A percentile compares a stretch with the other conserved stretches of the same genome.
Evolutionary conservation across 108 stramenopile species (phyloP).

Genomic region (Pseudonitzschia pungens): DNA sequence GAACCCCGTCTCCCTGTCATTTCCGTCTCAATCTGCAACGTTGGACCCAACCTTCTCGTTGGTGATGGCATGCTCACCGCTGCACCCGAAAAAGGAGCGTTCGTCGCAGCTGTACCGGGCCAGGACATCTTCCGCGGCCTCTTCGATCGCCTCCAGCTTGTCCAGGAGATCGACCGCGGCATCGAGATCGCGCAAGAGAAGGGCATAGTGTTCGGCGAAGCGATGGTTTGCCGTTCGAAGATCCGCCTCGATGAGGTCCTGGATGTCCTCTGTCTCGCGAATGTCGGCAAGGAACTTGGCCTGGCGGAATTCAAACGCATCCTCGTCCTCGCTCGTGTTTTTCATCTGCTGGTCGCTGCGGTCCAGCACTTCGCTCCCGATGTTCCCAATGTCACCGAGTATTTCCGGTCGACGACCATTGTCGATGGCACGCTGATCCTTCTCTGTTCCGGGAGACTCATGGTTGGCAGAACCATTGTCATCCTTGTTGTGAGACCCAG

Average conservation of each 20-base stretch:
- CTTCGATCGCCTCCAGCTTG: conserved; percentile 43
- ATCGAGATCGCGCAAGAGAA: conserved; percentile 3
- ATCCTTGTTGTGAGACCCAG: too few relatives aligned
- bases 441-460: too few relatives aligned
- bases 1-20: too few relatives aligned
- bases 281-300: background rate
- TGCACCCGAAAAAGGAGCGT: too few relatives aligned
- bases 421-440: background rate
- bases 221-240: background rate
- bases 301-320: background rate
- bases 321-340: background rate
- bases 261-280: conserved; percentile 3
- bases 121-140: background rate
- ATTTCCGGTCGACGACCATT: background rate
- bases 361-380: background rate
- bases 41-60: background rate
- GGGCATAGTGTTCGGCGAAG: background rate
- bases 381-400: background rate
- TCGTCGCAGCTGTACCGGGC: background rate
- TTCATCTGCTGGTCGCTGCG: background rate
- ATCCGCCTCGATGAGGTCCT: background rate
- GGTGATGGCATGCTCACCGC: too few relatives aligned
- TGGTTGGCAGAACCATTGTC: too few relatives aligned
- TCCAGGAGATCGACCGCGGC: conserved; percentile 47
- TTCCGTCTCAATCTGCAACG: background rate